phyloP scores from a whole-genome alignment of 2,329 filamentous ascomycete genomes.

The Fusarium equiseti region DNA sequence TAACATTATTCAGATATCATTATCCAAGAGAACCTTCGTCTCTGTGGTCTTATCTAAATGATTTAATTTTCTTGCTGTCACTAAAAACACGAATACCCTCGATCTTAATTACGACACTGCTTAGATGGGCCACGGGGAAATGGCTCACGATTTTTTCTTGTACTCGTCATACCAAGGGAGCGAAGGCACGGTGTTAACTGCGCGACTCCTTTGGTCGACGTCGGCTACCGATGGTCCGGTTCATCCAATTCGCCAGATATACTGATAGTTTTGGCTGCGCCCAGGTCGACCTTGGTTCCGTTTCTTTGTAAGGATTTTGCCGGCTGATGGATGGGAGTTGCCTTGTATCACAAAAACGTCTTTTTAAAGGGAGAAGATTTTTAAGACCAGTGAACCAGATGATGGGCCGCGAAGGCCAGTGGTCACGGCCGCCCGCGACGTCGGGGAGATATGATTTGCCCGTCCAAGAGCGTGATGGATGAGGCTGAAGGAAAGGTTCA shows the following conservation, averaged over 20 bases:
- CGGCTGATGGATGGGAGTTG: conserved; percentile 49
- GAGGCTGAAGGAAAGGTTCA: conserved; percentile 38
- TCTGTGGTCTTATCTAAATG: conserved; percentile 93
- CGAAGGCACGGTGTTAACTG: conserved; percentile 38
- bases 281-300: conserved; percentile 48
- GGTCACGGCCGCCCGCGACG: conserved; percentile 30
- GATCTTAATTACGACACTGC: conserved; percentile 56
- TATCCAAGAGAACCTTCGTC: conserved; percentile 98
- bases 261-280: conserved; percentile 45
- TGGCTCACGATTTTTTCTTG: conserved; percentile 56
- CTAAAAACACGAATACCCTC: conserved; percentile 59
- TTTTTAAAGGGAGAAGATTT: conserved; percentile 42
- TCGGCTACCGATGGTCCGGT: conserved; percentile 34
- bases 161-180: conserved; percentile 49
- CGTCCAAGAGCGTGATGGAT: conserved; percentile 36
- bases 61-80: conserved; percentile 53
- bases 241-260: conserved; percentile 37
- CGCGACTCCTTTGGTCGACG: conserved; percentile 34
- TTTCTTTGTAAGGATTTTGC: conserved; percentile 50
- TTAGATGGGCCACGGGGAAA: conserved; percentile 54
- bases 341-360: conserved; percentile 51
- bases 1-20: conserved; percentile 85
- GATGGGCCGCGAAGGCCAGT: conserved; percentile 41
- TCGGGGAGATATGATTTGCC: conserved; percentile 34
- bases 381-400: conserved; percentile 40